Evolutionary conservation across 208 protist species (phyloP), one percentile per base, ranked within the genome.

Genomic region (Naegleria gruberi): DNA sequence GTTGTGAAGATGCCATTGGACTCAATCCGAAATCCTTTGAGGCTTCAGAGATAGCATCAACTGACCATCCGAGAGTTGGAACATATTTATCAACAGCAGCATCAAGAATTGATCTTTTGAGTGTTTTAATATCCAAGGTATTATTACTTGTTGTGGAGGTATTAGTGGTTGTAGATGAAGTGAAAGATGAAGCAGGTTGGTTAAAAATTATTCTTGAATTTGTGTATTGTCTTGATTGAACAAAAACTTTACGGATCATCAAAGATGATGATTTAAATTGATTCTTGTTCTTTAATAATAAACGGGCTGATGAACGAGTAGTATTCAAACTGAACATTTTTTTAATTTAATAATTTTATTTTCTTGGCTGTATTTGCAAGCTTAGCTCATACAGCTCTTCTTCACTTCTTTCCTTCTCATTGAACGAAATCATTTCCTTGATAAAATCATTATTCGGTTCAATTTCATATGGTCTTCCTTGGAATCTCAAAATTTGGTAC

Each of bases 401-500:
- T 45, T 84, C 81, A 65, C 51, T 65, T 37, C 34, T 37, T 37
- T 77, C 30, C 65, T 37, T 37, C 6, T 77, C 30, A 77, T 77
- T 37, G 1, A 37, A 37, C 19, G 17, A 12, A 37, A 77, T 8
- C 65, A 77, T 37, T 77, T 30, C 30, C 34, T n/a, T 77, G 34
- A 77, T 77, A 46, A 40, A 26, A 12, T 84, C 81, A 6, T 4
- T 84, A 23, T 65, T 65, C 0, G 42, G 12, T 40, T 30, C n/a
- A 46, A 44, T 45, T 1, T 42, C 34, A 87, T 55, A 87, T 0
- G 4, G 19, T 55, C 83, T 87, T n/a, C n/a, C 43, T 40, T 55
- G 83, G 43, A 87, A 87, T 40, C 83, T 19, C n/a, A 87, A 87
- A 34, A 55, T 55, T 47, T 87, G 41, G 5, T 41, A 37, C 83